phyloP scores from a whole-genome alignment of 495 filamentous ascomycete species.

The Poronia punctata region DNA sequence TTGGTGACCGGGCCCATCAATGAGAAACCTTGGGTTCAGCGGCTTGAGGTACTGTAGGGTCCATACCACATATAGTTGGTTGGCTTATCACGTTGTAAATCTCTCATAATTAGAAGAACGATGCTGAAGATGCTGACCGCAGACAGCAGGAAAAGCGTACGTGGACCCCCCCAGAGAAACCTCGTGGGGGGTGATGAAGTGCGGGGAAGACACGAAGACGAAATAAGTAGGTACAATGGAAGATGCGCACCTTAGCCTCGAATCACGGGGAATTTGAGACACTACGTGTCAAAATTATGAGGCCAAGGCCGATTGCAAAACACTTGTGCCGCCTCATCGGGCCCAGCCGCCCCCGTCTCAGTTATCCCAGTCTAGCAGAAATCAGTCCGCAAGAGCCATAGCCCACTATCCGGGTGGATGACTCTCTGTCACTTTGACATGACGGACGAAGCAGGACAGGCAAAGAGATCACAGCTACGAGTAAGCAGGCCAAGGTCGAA shows the following conservation, averaged over 20 bases:
- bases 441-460: conserved; percentile 1
- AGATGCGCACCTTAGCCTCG: conserved; percentile 4
- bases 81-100: conserved; percentile 7
- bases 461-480: conserved; percentile 3
- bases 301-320: conserved; percentile 8
- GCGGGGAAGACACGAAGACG: background rate
- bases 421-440: too few species aligned
- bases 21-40: too few species aligned
- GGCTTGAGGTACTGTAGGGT: too few species aligned
- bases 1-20: too few species aligned
- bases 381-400: too few species aligned
- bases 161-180: too few species aligned
- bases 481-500: conserved; percentile 1
- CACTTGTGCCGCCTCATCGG: conserved; percentile 8
- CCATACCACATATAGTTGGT: too few species aligned
- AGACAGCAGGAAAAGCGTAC: too few species aligned
- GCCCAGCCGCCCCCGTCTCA: conserved; percentile 4
- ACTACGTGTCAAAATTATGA: background rate
- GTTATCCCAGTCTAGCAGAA: too few species aligned
- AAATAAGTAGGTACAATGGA: conserved; percentile 1
- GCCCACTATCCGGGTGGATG: too few species aligned
- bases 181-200: background rate
- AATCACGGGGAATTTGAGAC: background rate
- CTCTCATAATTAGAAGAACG: too few species aligned
- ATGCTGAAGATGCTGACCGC: too few species aligned